Evolutionary conservation across 2,329 filamentous ascomycete genomes (phyloP).

Genomic region (Corniculantispora saksenae): DNA sequence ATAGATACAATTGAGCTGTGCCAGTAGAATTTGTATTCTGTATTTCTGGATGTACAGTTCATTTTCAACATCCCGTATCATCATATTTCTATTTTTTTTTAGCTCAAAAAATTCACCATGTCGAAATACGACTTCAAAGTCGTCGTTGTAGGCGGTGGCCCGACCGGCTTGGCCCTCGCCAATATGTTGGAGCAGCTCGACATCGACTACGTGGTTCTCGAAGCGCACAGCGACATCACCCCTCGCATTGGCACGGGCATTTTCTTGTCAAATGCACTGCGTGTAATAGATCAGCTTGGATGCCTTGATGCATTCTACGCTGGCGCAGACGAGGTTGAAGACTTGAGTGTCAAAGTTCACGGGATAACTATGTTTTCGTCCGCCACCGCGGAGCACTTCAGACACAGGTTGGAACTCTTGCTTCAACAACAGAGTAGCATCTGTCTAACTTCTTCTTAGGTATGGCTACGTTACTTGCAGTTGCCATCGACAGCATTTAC

Average conservation of each 20-base stretch:
- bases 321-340: neutral
- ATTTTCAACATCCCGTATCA: neutral
- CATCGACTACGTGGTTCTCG: constrained; percentile 53
- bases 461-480: constrained; percentile 13
- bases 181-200: constrained; percentile 42
- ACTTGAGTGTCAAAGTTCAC: neutral
- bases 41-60: too few relatives aligned
- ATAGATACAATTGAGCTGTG: neutral
- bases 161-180: constrained; percentile 42
- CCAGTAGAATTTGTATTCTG: neutral
- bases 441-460: neutral
- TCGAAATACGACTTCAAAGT: constrained; percentile 16
- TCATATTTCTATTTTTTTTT: too few relatives aligned
- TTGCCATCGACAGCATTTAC: constrained; percentile 32
- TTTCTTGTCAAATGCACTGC: constrained; percentile 44
- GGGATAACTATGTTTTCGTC: neutral
- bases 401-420: neutral
- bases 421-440: neutral
- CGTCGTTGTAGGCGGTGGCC: constrained; percentile 48
- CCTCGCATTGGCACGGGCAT: constrained; percentile 51
- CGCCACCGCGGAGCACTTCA: constrained; percentile 6
- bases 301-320: constrained; percentile 27
- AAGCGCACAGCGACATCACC: constrained; percentile 42
- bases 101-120: neutral
- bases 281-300: constrained; percentile 51